Conservation (phyloP, 495 filamentous ascomycete species). For the Astrothelium macrocarpum region DNA sequence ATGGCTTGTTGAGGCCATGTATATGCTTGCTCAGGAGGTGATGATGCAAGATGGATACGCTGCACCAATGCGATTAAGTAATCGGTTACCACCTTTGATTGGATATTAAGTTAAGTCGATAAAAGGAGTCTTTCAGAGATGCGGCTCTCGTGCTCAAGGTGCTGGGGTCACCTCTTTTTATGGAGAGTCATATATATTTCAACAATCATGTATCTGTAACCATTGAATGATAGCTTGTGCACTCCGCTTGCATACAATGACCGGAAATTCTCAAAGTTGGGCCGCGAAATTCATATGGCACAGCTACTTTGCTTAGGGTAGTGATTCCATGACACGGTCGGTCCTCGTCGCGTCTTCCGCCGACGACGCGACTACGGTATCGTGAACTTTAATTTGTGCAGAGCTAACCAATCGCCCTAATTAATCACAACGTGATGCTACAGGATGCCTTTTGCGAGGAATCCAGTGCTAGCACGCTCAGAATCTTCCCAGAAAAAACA, state of each 20-base stretch:
- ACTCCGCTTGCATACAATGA: neutral
- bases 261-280: neutral
- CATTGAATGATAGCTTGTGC: too few species aligned
- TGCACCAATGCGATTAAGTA: neutral
- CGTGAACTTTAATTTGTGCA: neutral
- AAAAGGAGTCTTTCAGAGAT: neutral
- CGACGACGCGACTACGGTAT: neutral
- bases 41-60: neutral
- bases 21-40: neutral
- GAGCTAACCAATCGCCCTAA: neutral
- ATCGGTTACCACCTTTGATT: neutral
- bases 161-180: too few species aligned
- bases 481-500: constrained; percentile 51
- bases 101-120: neutral
- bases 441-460: neutral
- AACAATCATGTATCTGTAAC: neutral
- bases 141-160: too few species aligned
- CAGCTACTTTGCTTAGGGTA: too few species aligned
- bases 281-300: too few species aligned
- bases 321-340: neutral
- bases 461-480: neutral
- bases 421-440: neutral
- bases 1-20: neutral
- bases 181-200: neutral
- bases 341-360: constrained; percentile 2